Evolutionary conservation across 345 rosid species (phyloP).

Genomic region (Eucalyptus regnans): DNA sequence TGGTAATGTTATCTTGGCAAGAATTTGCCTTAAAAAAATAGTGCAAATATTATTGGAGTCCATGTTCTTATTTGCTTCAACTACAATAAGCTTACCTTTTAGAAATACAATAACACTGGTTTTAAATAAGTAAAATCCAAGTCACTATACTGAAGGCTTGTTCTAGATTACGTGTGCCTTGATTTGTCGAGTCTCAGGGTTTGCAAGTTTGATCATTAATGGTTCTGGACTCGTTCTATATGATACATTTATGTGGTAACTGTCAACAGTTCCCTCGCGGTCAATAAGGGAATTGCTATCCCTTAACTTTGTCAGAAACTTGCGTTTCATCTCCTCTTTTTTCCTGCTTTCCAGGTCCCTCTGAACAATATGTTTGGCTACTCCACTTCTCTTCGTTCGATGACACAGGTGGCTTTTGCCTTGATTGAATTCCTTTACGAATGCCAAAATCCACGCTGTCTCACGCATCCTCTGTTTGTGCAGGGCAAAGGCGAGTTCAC

Average conservation of each 20-base stretch:
- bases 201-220: neutral
- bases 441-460: neutral
- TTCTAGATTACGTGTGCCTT: neutral
- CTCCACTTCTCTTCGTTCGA: conserved; percentile 89
- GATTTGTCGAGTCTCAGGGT: neutral
- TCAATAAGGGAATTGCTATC: neutral
- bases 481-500: conserved; percentile 99
- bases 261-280: neutral
- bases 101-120: neutral
- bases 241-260: neutral
- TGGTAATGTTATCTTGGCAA: neutral
- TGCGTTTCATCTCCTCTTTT: neutral
- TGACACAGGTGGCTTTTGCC: conserved; percentile 62
- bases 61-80: neutral
- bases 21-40: neutral
- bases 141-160: neutral
- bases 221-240: neutral
- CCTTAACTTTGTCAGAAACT: neutral
- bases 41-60: neutral
- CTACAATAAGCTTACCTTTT: neutral
- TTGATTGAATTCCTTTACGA: neutral
- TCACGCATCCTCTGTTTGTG: neutral
- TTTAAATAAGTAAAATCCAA: neutral
- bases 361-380: conserved; percentile 98
- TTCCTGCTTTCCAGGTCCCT: conserved; percentile 54